Conservation (phyloP, 257 asterid genomes). For the Capsicum chinense region DNA sequence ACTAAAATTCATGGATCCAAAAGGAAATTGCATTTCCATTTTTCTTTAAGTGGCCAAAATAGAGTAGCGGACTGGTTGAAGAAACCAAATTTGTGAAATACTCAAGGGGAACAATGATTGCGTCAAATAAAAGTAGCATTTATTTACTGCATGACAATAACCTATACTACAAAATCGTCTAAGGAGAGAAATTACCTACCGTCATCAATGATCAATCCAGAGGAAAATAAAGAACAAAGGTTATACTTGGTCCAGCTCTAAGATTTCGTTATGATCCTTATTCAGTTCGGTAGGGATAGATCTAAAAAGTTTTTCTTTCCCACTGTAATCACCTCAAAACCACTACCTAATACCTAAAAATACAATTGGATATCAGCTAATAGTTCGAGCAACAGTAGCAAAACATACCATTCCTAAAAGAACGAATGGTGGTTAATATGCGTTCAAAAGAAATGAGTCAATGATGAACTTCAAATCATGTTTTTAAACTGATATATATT, state of each 20-base stretch:
- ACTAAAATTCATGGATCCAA: not conserved
- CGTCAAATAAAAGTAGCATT: not conserved
- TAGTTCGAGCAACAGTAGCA: not conserved
- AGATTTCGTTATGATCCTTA: conserved; percentile 91
- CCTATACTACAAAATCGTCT: not conserved
- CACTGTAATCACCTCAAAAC: conserved; percentile 91
- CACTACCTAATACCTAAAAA: conserved; percentile 84
- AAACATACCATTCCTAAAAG: not conserved
- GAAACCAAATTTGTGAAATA: conserved; percentile 5
- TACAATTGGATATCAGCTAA: conserved; percentile 3
- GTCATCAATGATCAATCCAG: not conserved
- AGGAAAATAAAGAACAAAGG: conserved; percentile 24
- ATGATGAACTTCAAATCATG: not conserved
- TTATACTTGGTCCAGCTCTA: conserved; percentile 97
- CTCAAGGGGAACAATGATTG: not conserved
- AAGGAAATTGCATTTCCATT: not conserved
- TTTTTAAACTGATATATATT: not conserved
- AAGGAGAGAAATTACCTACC: not conserved
- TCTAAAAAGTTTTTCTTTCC: conserved; percentile 87
- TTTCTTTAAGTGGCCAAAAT: not conserved
- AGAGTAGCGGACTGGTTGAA: not conserved
- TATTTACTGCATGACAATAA: not conserved
- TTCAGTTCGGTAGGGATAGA: conserved; percentile 99
- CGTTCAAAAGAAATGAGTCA: not conserved
- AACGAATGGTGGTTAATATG: not conserved